Base-by-base conservation (phyloP, 352 stramenopile genomes). In the Phytophthora sp. region DNA sequence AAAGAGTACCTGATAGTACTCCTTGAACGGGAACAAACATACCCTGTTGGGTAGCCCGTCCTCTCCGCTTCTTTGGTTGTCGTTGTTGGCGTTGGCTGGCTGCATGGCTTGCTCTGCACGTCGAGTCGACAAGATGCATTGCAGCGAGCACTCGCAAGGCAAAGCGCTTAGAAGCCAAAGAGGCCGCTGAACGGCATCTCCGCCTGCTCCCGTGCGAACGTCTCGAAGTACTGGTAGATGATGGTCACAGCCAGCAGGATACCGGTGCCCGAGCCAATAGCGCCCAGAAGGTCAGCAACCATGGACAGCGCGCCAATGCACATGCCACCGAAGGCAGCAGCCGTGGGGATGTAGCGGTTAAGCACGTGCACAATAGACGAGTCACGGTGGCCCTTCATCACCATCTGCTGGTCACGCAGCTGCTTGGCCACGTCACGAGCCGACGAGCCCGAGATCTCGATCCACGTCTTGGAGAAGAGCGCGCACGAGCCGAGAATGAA, bases 181-280 rank as follows among this genome's bases (percentile, higher is more conserved):
- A 95, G 69, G 37, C 81, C 79, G 49, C 79, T 82, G 37, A 95
- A 64, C 46, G 86, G 86, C 52, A 95, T 80, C 60, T 95, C 87
- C 7, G 87, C 82, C 60, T 95, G 84, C 74, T 99, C 96, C 71
- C 97, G 97, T 50, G 95, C 88, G 53, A 99, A 99, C 37, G 95
- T 97, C 88, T 99, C 97, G 69, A 98, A 99, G 82, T 99, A 99
- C 79, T 98, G 92, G 88, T 99, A 99, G 79, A 99, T 99, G 85
- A 99, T 99, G 23, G 97, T 99, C 50, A 99, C 98, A 48, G 94
- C 95, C 56, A 99, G 79, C 63, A 99, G 78, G 76, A 99, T 99
- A 83, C 97, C 97, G 8, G 97, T 99, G 72, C 97, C 97, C 42
- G 96, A 99, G 60, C 98, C 97, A 74, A 99, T 99, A 30, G 98